Percentiles rank a stretch among this genome's conserved stretches.
phyloP scores from a whole-genome alignment of 2,329 filamentous ascomycete species.

The Pseudocercospora musae region DNA sequence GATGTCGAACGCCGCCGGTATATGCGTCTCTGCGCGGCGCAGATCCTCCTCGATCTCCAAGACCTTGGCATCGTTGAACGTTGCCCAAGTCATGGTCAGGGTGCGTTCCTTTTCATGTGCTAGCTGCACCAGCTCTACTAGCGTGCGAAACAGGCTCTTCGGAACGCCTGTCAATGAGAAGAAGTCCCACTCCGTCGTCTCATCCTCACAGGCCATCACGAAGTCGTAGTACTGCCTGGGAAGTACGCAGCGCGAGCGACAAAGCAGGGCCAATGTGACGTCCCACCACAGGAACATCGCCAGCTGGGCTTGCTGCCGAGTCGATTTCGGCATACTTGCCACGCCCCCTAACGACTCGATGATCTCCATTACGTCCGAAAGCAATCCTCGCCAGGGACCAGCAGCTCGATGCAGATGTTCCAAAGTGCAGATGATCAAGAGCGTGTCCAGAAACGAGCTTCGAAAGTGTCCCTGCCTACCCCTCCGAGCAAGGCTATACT shows the following conservation, averaged over 20 bases:
- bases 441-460: slow-evolving; percentile 1
- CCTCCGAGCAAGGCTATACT: neutral
- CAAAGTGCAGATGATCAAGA: slow-evolving; percentile 2
- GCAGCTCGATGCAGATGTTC: slow-evolving; percentile 7
- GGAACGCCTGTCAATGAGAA: slow-evolving; percentile 1
- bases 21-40: neutral
- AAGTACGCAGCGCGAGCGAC: neutral
- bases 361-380: neutral
- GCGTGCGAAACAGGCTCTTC: neutral
- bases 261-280: slow-evolving; percentile 2
- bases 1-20: neutral
- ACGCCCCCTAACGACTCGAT: slow-evolving; percentile 3
- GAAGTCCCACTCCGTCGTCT: slow-evolving; percentile 5
- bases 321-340: slow-evolving; percentile 1
- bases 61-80: neutral
- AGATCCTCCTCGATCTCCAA: neutral
- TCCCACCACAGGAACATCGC: slow-evolving; percentile 9
- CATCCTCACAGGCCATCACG: neutral
- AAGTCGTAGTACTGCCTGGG: slow-evolving; percentile 5
- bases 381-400: slow-evolving; percentile 1
- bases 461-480: neutral
- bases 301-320: slow-evolving; percentile 1
- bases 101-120: slow-evolving; percentile 1
- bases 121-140: slow-evolving; percentile 5
- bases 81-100: neutral